Conservation (phyloP, 192 early-diverging fungal species). For the Entomortierella beljakovae region DNA sequence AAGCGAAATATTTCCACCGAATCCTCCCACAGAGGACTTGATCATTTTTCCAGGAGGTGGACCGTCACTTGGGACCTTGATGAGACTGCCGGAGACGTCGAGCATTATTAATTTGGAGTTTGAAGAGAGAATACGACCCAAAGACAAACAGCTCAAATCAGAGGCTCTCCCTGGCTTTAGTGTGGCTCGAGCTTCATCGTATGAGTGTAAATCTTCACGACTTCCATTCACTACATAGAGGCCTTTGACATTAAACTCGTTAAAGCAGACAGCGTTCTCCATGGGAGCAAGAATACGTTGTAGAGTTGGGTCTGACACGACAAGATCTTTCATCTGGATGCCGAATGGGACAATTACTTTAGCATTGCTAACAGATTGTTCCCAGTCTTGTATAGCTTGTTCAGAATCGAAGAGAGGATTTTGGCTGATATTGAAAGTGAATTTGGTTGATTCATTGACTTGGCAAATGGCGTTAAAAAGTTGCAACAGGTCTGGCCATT, state of each 20-base stretch:
- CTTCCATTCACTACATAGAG: slow-evolving; percentile 12
- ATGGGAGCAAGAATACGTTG: slow-evolving; percentile 25
- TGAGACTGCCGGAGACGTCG: slow-evolving; percentile 26
- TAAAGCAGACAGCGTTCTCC: slow-evolving; percentile 23
- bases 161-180: slow-evolving; percentile 19
- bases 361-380: slow-evolving; percentile 1
- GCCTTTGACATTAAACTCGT: slow-evolving; percentile 41
- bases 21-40: slow-evolving; percentile 15
- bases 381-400: slow-evolving; percentile 23
- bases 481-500: slow-evolving; percentile 9
- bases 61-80: background rate
- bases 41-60: background rate
- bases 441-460: slow-evolving; percentile 31
- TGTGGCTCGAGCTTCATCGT: slow-evolving; percentile 9
- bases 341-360: slow-evolving; percentile 24
- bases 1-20: slow-evolving; percentile 24
- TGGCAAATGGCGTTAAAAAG: slow-evolving; percentile 31
- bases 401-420: slow-evolving; percentile 38
- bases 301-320: slow-evolving; percentile 16
- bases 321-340: slow-evolving; percentile 19
- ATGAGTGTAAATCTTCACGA: background rate
- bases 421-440: slow-evolving; percentile 23
- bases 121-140: slow-evolving; percentile 14
- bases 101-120: slow-evolving; percentile 35
- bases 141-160: slow-evolving; percentile 22